Conservation (phyloP, 805 yeast species). For the Kazachstania psychrophila region DNA sequence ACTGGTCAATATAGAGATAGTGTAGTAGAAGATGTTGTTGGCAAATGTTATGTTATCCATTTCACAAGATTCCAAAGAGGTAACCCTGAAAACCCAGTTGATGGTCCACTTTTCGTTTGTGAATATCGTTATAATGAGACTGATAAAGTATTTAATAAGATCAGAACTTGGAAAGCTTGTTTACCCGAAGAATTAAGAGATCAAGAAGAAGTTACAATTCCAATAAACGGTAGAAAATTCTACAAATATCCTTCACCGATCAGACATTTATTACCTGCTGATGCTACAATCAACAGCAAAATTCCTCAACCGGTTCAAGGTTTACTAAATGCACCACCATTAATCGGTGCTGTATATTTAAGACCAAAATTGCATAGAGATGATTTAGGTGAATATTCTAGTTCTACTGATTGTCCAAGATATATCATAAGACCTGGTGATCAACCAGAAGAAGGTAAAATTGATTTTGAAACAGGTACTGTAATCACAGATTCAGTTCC, state of each 20-base stretch:
- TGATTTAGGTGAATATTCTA: slow-evolving; percentile 68
- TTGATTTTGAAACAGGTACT: slow-evolving; percentile 29
- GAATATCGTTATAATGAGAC: slow-evolving; percentile 89
- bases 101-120: slow-evolving; percentile 84
- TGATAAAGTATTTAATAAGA: slow-evolving; percentile 84
- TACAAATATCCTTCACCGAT: slow-evolving; percentile 79
- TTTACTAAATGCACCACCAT: slow-evolving; percentile 80
- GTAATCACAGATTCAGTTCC: slow-evolving; percentile 17
- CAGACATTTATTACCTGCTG: slow-evolving; percentile 62
- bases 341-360: slow-evolving; percentile 81
- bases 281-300: slow-evolving; percentile 65
- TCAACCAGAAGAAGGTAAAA: slow-evolving; percentile 29
- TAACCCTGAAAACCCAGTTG: slow-evolving; percentile 72
- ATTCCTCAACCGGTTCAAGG: slow-evolving; percentile 78
- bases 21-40: slow-evolving; percentile 73
- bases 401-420: slow-evolving; percentile 38
- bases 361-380: slow-evolving; percentile 69
- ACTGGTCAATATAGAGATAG: slow-evolving; percentile 96
- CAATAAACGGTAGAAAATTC: slow-evolving; percentile 57
- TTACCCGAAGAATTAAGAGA: slow-evolving; percentile 92
- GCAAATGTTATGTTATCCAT: slow-evolving; percentile 90
- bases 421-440: slow-evolving; percentile 38
- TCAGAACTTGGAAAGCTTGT: slow-evolving; percentile 98
- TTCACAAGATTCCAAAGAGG: slow-evolving; percentile 93
- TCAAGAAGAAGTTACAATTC: slow-evolving; percentile 67